Evolutionary conservation across 768 basidiomycete genomes (phyloP).

Genomic region (Rhodotorula paludigena): DNA sequence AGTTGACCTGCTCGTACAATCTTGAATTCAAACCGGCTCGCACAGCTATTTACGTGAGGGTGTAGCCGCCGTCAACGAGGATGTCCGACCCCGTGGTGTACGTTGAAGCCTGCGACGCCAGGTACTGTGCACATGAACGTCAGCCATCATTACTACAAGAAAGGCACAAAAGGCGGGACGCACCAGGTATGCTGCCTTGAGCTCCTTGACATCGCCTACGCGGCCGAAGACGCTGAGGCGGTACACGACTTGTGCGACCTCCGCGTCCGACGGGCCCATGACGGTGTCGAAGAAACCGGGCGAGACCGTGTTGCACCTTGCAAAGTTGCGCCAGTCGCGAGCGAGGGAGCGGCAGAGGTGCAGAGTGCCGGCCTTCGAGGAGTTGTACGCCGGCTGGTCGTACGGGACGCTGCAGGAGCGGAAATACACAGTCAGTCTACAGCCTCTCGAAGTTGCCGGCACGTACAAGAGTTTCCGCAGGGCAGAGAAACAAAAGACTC

Average conservation of each 20-base stretch:
- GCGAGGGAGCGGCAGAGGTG: constrained; percentile 46
- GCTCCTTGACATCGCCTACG: background rate
- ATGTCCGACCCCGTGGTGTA: constrained; percentile 46
- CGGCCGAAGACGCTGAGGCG: constrained; percentile 23
- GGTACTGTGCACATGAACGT: constrained; percentile 18
- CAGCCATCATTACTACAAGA: background rate
- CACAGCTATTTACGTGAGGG: background rate
- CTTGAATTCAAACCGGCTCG: too few relatives aligned
- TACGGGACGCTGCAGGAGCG: too few relatives aligned
- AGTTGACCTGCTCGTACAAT: too few relatives aligned
- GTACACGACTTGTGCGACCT: background rate
- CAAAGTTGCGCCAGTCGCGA: constrained; percentile 45
- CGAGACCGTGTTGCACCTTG: constrained; percentile 44
- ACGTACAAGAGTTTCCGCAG: background rate
- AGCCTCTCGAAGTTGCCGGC: too few relatives aligned
- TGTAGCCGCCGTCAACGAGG: constrained; percentile 35
- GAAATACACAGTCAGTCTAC: too few relatives aligned
- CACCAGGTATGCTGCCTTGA: constrained; percentile 34
- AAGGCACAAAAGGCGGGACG: background rate
- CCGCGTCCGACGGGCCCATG: constrained; percentile 4
- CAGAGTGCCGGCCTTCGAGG: constrained; percentile 45
- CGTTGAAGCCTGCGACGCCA: constrained; percentile 45
- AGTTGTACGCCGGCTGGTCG: constrained; percentile 42
- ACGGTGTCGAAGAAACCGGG: constrained; percentile 19
- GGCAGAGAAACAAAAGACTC: too few relatives aligned